Percentiles rank a stretch among this genome's conserved stretches.
These are phyloP conservation scores for Brassica napus DNA, from an alignment of 345 rosid species.

Conservation along the genomic window Da-Ae NC_063449.1:32380501-32381000, in stretches of 20 bases:
- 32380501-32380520: conserved; percentile 31
- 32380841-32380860: conserved; percentile 93
- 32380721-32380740: conserved; percentile 86
- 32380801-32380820: conserved; percentile 85
- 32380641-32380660: background rate
- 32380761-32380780: conserved; percentile 99
- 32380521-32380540: background rate
- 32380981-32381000: background rate
- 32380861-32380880: conserved; percentile 92
- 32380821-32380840: conserved; percentile 96
- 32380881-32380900: conserved; percentile 98
- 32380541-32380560: background rate
- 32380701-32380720: conserved; percentile 91
- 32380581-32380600: background rate
- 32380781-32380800: conserved; percentile 90
- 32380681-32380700: conserved; percentile 57
- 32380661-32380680: background rate
- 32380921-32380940: background rate
- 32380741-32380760: conserved; percentile 98
- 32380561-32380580: no score
- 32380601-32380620: background rate
- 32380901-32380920: conserved; percentile 74
- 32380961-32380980: background rate
- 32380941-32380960: background rate
- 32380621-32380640: background rate